Evolutionary conservation across 1,284 basidiomycete genomes (phyloP).

Genomic region (Amylostereum areolatum): DNA sequence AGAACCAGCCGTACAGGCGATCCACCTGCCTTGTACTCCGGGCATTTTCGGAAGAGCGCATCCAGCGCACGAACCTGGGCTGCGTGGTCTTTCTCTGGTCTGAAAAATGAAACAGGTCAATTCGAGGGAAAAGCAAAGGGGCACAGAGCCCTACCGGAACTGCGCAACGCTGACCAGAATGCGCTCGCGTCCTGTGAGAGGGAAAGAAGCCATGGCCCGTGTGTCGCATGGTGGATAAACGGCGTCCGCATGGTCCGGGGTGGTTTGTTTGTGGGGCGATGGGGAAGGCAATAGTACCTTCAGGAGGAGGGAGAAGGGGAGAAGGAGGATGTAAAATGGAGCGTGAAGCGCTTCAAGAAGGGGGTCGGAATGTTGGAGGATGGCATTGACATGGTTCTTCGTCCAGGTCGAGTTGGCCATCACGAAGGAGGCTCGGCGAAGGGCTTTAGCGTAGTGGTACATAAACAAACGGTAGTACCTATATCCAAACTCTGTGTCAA

Average conservation of each 20-base stretch:
- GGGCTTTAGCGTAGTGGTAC: constrained; percentile 71
- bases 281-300: constrained; percentile 15
- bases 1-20: constrained; percentile 55
- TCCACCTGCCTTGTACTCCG: constrained; percentile 40
- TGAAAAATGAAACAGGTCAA: constrained; percentile 19
- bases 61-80: constrained; percentile 75
- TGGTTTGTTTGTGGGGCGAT: constrained; percentile 2
- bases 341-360: constrained; percentile 40
- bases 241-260: constrained; percentile 33
- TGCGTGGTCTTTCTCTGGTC: constrained; percentile 93
- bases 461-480: constrained; percentile 92
- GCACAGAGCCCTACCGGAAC: constrained; percentile 59
- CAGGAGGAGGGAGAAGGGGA: constrained; percentile 16
- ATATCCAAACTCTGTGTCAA: constrained; percentile 5
- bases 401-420: constrained; percentile 99
- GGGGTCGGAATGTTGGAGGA: constrained; percentile 53
- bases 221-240: constrained; percentile 96
- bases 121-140: background rate
- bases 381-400: constrained; percentile 72
- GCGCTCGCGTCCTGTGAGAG: constrained; percentile 55
- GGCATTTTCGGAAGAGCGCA: constrained; percentile 52
- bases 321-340: constrained; percentile 38
- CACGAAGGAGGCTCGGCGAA: constrained; percentile 71
- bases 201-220: constrained; percentile 57
- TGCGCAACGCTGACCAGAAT: constrained; percentile 86